Percentiles rank a stretch among this genome's conserved stretches.
Evolutionary conservation across 176 grass and related monocot genomes (phyloP).

Genomic region (Raddia guianensis): DNA sequence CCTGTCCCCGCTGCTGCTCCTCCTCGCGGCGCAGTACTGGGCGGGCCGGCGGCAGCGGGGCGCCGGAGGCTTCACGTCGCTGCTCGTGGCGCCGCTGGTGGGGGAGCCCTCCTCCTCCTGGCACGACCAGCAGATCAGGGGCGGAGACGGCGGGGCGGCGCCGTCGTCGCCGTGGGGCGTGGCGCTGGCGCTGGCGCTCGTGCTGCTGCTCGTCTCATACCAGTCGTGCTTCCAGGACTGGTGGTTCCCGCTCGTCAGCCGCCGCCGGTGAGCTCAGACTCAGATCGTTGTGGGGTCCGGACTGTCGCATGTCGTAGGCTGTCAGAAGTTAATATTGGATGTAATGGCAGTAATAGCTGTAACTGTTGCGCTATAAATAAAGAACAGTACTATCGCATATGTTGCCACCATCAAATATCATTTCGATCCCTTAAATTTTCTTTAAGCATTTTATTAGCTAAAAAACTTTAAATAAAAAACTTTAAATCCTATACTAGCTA

Average conservation of each 20-base stretch:
- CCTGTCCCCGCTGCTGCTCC: slow-evolving; percentile 79
- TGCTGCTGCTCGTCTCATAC: slow-evolving; percentile 91
- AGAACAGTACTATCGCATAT: not conserved
- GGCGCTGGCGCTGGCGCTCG: slow-evolving; percentile 64
- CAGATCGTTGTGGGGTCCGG: not conserved
- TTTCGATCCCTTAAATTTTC: not conserved
- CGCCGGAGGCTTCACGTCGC: slow-evolving; percentile 24
- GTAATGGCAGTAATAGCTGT: not conserved
- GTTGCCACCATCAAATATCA: not conserved
- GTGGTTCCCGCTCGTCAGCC: slow-evolving; percentile 70
- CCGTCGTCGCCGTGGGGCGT: slow-evolving; percentile 81
- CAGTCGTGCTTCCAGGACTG: slow-evolving; percentile 80
- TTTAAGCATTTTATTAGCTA: no score
- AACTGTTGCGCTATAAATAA: slow-evolving; percentile 30
- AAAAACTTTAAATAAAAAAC: no score
- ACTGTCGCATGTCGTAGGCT: not conserved
- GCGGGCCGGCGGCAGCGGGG: slow-evolving; percentile 31
- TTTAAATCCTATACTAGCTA: no score
- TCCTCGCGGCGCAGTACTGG: slow-evolving; percentile 76
- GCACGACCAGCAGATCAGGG: slow-evolving; percentile 24
- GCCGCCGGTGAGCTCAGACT: slow-evolving; percentile 47
- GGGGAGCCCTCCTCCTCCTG: slow-evolving; percentile 34
- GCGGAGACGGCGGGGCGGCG: slow-evolving; percentile 36
- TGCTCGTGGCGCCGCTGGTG: slow-evolving; percentile 40
- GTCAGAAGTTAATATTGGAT: slow-evolving; percentile 1